Base-by-base conservation (phyloP, 140 eudicot genomes). In the Anethum foeniculum region DNA sequence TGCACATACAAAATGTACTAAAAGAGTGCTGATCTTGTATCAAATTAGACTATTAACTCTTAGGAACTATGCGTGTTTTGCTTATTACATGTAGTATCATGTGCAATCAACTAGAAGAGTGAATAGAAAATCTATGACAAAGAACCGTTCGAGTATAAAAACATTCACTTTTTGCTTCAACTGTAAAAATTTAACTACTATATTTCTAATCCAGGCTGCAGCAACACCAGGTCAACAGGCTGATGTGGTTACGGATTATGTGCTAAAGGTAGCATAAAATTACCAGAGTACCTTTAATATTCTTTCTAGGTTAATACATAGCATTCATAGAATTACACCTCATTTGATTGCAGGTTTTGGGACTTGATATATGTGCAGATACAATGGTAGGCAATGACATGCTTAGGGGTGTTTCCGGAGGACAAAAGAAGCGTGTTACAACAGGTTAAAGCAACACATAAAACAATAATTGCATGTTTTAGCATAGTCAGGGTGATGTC, bases 351-450 rank as follows among this genome's bases (percentile, higher is more conserved):
- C 81, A 91, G 96, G 81, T 87, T 51, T 82, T 92, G 78, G 97
- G 97, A 52, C 85, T 92, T 68, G 97, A 92, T 19, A 62, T 89
- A 58, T 92, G 97, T 85, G 91, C 93, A 1, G 96, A 92, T 80
- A 92, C 93, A 43, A 39, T 88, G 84, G 96, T 90, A 0, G 97
- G 97, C 4, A 90, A 90, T 89, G 89, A 87, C 43, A 89, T 92
- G 96, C 51, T 86, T 6, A 82, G 91, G 56, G 97, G 97, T 38
- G 89, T 92, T 16, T 92, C 93, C 2, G 96, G 97, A 19, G 95
- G 97, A 14, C 94, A 92, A 80, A 90, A 78, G 86, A 92, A 92
- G 77, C 91, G 97, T 25, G 91, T 93, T 58, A 93, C 97, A 75
- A 91, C 97, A 83, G 72, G 73, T 62, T 62, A 64, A 62, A 12